Percentiles rank a stretch among this genome's conserved stretches.
phyloP scores from a whole-genome alignment of 306 rosid species.

The Hippophae gyantsensis region DNA sequence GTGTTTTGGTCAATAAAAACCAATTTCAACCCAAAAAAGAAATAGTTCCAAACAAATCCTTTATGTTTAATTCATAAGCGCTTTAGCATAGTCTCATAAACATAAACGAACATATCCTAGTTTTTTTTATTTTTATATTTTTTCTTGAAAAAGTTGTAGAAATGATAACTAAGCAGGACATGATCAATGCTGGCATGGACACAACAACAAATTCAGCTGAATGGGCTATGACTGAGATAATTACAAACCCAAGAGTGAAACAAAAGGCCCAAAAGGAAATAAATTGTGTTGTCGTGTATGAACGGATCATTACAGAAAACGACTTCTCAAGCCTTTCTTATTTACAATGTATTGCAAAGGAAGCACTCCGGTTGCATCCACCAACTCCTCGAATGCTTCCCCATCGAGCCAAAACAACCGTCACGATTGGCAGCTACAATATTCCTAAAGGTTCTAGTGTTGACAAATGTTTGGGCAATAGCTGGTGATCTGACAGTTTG shows the following conservation, averaged over 20 bases:
- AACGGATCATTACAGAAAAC: slow-evolving; percentile 46
- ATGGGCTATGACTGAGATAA: slow-evolving; percentile 80
- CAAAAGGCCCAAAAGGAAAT: slow-evolving; percentile 77
- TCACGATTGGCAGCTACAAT: slow-evolving; percentile 79
- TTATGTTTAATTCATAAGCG: too few species aligned
- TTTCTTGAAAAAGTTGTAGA: too few species aligned
- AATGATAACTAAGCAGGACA: slow-evolving; percentile 37
- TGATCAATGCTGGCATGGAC: slow-evolving; percentile 88
- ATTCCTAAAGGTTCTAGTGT: slow-evolving; percentile 77
- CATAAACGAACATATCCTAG: too few species aligned
- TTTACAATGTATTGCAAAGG: slow-evolving; percentile 67
- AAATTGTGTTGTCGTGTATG: slow-evolving; percentile 52
- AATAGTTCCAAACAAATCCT: too few species aligned
- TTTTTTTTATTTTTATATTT: too few species aligned
- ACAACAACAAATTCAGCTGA: slow-evolving; percentile 65
- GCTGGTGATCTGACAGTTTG: slow-evolving; percentile 63
- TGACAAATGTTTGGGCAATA: slow-evolving; percentile 75
- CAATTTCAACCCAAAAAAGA: too few species aligned
- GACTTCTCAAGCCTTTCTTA: slow-evolving; percentile 67
- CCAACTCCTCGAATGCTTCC: slow-evolving; percentile 95
- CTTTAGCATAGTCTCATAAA: too few species aligned
- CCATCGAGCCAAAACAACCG: slow-evolving; percentile 57
- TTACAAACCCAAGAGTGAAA: slow-evolving; percentile 68
- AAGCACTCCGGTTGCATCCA: slow-evolving; percentile 71
- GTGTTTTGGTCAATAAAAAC: too few species aligned